A percentile compares a stretch with the other conserved stretches of the same genome.
Conservation (phyloP, 306 rosid genomes). For the Vigna mungo region DNA sequence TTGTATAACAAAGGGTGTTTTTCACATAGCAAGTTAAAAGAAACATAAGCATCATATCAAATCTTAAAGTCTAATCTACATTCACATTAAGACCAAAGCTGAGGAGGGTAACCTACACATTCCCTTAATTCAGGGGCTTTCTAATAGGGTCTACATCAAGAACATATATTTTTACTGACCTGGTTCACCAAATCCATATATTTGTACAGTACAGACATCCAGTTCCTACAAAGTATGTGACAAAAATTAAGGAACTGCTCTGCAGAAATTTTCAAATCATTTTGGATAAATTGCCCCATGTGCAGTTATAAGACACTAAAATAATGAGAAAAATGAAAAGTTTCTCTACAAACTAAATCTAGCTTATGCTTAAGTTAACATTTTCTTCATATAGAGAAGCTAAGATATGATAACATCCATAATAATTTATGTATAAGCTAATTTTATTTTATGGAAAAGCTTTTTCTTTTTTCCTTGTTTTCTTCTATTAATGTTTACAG, state of each 20-base stretch:
- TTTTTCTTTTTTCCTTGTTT: not conserved
- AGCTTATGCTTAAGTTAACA: not conserved
- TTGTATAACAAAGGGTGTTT: not conserved
- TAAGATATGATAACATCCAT: too few relatives aligned
- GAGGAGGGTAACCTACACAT: conserved; percentile 3
- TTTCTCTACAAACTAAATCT: not conserved
- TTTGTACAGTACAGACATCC: conserved; percentile 43
- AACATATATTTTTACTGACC: conserved; percentile 46
- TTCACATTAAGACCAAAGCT: not conserved
- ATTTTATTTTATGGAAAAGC: too few relatives aligned
- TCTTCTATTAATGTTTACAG: not conserved
- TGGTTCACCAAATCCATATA: conserved; percentile 35
- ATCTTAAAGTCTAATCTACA: not conserved
- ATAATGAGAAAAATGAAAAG: too few relatives aligned
- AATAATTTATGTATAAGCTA: not conserved
- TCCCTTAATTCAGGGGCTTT: conserved; percentile 11
- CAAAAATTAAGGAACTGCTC: conserved; percentile 2
- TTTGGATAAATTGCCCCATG: not conserved
- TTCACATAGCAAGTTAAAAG: not conserved
- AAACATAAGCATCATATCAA: not conserved
- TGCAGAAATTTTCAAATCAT: conserved; percentile 16
- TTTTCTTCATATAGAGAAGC: too few relatives aligned
- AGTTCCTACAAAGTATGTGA: conserved; percentile 35
- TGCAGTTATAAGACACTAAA: too few relatives aligned
- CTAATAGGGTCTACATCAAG: conserved; percentile 7